Evolutionary conservation across 2,329 filamentous ascomycete genomes (phyloP), one percentile per base, ranked within the genome.

Genomic region (Cytospora paraplurivora): DNA sequence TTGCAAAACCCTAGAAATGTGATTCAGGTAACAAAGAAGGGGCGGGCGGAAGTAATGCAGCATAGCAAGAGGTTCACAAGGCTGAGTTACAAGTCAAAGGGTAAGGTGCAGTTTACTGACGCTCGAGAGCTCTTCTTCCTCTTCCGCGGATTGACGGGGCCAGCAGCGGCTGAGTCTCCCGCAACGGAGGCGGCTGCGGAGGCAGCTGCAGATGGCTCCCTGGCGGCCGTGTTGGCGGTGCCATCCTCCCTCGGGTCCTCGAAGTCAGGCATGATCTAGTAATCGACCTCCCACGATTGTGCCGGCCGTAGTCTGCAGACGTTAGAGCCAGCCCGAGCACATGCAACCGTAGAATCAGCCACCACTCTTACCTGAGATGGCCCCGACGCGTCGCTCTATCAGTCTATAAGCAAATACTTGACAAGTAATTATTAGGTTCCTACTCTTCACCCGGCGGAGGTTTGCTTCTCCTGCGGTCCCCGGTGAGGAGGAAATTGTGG

Each of bases 71-170:
- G 38, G 19, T 7, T 55, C n/a, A 49, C 27, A 7, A 19, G 52
- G 47, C 21, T 21, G 53, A 38, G 44, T 27, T 13, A 52, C 49
- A 17, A 19, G 19, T 27, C 2, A 63, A 11, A 37, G 47, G 33
- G 41, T 37, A 19, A 55, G 34, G 52, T 47, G 34, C 33, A 50
- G n/a, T 7, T 38, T 33, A 67, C 65, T 67, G 34, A 67, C 65
- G 65, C 65, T 49, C 65, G 59, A 49, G 65, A 67, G 37, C 63
- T 65, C 56, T 67, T 67, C 63, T 67, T 67, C 56, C 65, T 54
- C 63, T 67, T 67, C 52, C 65, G 49, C 27, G 65, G 65, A 49
- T 67, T 67, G 38, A 54, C 56, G 13, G 63, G 59, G 59, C 59
- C 59, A 53, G 62, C 54, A 38, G 63, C 51, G 19, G 64, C 41